Evolutionary conservation across 805 yeast genomes (phyloP).

Genomic region (Tetrapisispora iriomotensis): DNA sequence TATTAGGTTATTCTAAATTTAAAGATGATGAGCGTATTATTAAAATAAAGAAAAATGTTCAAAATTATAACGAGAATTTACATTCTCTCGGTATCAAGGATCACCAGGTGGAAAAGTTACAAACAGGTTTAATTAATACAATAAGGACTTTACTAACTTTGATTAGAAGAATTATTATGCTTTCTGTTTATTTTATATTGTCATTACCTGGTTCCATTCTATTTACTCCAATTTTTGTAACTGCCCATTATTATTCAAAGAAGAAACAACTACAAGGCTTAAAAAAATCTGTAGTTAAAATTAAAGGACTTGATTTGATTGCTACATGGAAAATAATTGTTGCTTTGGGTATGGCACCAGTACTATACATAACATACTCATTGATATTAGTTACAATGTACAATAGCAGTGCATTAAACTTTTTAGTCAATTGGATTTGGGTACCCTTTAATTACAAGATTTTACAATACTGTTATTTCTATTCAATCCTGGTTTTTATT

Average conservation of each 20-base stretch:
- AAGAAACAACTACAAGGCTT: conserved; percentile 69
- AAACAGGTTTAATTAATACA: conserved; percentile 35
- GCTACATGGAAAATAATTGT: conserved; percentile 95
- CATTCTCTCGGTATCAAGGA: conserved; percentile 56
- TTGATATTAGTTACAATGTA: conserved; percentile 29
- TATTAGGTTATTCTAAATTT: conserved; percentile 72
- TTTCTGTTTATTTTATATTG: conserved; percentile 43
- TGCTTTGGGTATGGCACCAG: conserved; percentile 75
- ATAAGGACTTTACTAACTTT: conserved; percentile 41
- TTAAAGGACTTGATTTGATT: conserved; percentile 80
- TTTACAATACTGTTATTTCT: conserved; percentile 35
- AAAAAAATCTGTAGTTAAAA: conserved; percentile 84
- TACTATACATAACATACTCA: conserved; percentile 72
- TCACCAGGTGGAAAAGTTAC: conserved; percentile 52
- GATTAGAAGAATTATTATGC: conserved; percentile 40
- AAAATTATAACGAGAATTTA: conserved; percentile 57
- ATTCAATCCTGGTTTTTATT: conserved; percentile 54
- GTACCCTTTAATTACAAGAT: conserved; percentile 16
- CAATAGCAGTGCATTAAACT: conserved; percentile 17
- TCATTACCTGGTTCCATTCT: conserved; percentile 79
- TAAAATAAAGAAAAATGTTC: conserved; percentile 50
- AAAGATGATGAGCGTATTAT: conserved; percentile 63
- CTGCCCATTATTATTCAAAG: conserved; percentile 59
- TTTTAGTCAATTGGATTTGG: conserved; percentile 27
- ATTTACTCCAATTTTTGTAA: conserved; percentile 77